phyloP scores from a whole-genome alignment of 2,329 filamentous ascomycete species.

The Hypoxylon rubiginosum region DNA sequence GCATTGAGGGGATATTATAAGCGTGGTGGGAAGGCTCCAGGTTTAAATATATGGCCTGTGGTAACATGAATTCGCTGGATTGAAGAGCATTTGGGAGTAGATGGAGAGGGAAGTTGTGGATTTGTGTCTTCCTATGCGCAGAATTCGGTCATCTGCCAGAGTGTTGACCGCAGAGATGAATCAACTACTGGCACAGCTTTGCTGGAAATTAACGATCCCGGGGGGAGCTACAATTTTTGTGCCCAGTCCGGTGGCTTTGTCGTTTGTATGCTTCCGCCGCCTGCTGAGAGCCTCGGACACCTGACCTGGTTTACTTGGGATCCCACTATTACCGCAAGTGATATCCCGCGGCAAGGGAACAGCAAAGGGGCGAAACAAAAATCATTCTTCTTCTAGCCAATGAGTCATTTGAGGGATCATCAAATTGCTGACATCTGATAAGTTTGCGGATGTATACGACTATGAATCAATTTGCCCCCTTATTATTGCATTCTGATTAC shows the following conservation, averaged over 20 bases:
- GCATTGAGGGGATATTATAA: background rate
- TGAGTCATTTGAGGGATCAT: too few relatives aligned
- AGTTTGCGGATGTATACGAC: background rate
- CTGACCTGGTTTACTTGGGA: conserved; percentile 2
- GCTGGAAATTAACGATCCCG: conserved; percentile 22
- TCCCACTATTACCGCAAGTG: background rate
- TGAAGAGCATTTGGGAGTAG: background rate
- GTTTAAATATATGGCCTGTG: background rate
- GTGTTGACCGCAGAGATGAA: conserved; percentile 18
- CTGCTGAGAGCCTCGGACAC: background rate
- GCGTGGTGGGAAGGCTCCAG: background rate
- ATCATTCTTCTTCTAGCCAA: background rate
- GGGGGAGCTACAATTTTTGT: conserved; percentile 18
- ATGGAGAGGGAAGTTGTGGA: background rate
- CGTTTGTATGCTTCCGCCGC: conserved; percentile 38
- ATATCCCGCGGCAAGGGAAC: background rate
- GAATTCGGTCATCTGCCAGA: conserved; percentile 1
- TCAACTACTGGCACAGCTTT: background rate
- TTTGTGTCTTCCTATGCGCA: background rate
- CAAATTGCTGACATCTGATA: background rate
- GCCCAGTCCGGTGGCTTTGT: conserved; percentile 8
- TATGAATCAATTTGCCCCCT: background rate
- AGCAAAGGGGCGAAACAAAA: background rate
- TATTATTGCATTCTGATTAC: conserved; percentile 1
- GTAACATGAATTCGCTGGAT: background rate